phyloP scores from a whole-genome alignment of 2,329 filamentous ascomycete species.

The Corinectria fuckeliana region DNA sequence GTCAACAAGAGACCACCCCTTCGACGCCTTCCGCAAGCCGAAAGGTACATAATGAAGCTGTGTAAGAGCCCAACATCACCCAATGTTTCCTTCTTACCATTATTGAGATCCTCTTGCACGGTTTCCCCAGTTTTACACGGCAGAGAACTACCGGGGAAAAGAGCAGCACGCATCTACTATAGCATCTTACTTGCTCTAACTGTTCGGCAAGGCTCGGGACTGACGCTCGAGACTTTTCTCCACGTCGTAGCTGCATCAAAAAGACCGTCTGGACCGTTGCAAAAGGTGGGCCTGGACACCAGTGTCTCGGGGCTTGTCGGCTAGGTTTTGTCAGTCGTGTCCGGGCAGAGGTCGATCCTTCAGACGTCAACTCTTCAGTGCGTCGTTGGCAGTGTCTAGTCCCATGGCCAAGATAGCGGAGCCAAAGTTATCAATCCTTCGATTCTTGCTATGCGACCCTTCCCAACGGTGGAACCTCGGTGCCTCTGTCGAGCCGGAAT shows the following conservation, averaged over 20 bases:
- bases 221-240: not conserved
- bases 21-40: not conserved
- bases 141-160: constrained; percentile 5
- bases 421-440: not conserved
- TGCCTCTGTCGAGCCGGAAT: not conserved
- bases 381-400: not conserved
- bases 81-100: not conserved
- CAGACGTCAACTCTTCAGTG: not conserved
- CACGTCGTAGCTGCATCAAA: constrained; percentile 1
- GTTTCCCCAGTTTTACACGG: constrained; percentile 11
- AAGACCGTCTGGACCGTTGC: not conserved
- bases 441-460: no score
- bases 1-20: not conserved
- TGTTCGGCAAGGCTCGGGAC: not conserved
- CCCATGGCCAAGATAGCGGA: not conserved
- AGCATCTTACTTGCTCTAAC: not conserved
- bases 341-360: not conserved
- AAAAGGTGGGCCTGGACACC: not conserved
- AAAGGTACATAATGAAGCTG: not conserved
- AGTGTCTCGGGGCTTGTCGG: not conserved
- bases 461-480: not conserved
- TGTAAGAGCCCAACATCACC: not conserved
- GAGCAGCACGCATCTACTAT: not conserved
- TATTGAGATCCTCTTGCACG: not conserved
- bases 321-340: not conserved